Base-by-base conservation (phyloP, 768 basidiomycete species). In the Lepiota brunneoincarnata region DNA sequence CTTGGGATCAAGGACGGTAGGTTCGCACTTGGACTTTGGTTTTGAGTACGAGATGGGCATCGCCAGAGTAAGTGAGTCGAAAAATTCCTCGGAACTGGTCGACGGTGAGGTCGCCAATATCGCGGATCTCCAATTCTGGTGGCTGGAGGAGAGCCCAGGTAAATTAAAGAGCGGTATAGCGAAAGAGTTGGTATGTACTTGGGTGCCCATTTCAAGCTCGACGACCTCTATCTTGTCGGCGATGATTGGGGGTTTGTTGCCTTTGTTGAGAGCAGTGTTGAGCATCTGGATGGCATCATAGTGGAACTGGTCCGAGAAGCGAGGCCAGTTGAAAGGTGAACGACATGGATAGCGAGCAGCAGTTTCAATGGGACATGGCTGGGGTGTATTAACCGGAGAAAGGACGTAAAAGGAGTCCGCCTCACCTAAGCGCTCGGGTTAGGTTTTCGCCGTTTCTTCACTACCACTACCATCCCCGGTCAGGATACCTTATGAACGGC, bases 21-120 rank as follows among this genome's bases (percentile, higher is more conserved):
- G 20, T 26, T 62, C 80, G 54, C 64, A 91, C 93, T 84, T 96
- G 93, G 24, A 96, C 93, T 74, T 94, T 93, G 26, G 94, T 95
- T 67, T 90, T 87, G 47, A 87, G 78, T 18, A 93, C 77, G 26
- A 94, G 85, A 69, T 93, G 83, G 15, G 96, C 96, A 67, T 99
- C 95, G 2, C 97, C 97, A 14, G 87, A 78, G 67, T 99, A 99
- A 2, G 93, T 94, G 23, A 99, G 75, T 48, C 95, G 83, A 69
- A 99, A 97, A 62, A 98, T 98, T 31, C 97, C 97, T 47, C 96
- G 79, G 69, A 99, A 99, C 59, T 98, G 91, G 63, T 98, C 94
- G 58, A 84, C 81, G 20, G 96, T 95, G 43, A 99, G 80, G 69
- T 98, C 97, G 20, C 97, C 97, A 63, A 99, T 96, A 67, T 98